Base-by-base conservation (phyloP, 768 basidiomycete genomes). In the Tylopilus felleus region DNA sequence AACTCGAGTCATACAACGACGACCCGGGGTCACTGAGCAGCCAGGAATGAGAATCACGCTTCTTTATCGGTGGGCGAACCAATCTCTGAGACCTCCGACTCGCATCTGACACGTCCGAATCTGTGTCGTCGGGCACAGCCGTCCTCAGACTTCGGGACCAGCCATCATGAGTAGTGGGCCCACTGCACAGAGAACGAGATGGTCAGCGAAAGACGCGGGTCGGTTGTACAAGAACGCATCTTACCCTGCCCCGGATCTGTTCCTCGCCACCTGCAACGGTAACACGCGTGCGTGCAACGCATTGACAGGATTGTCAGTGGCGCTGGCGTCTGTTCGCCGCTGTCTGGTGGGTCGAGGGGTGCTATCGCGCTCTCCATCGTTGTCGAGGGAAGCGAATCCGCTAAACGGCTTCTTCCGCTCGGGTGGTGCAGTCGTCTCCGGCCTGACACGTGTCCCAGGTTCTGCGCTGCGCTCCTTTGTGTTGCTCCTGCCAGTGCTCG, bases 311-410 rank as follows among this genome's bases (percentile, higher is more conserved):
- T 31, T 38, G 29, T 23, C 49, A 2, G 12, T 4, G 10, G 31
- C 33, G 7, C 22, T 22, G 17, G 27, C 17, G 8, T 47, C n/a
- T 4, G 28, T 46, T 31, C 10, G 47, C 10, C 38, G 57, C 49
- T 21, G 49, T 41, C 52, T 49, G 22, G 29, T 7, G 5, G 67
- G 69, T 31, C 67, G 60, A 44, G 68, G 69, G 2, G 70, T 69
- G 22, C 38, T 58, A 21, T 69, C 60, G 21, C 28, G 31, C 12
- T 65, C 64, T 10, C 35, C 46, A 10, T 55, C 60, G 1, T n/a
- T 31, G 19, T 45, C 33, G 7, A 58, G 58, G 10, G 14, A 31
- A 36, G 47, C 23, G 46, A 52, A 53, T 6, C 22, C 5, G 3
- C 36, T 23, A 14, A 56, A 52, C 1, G 49, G 17, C 9, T 45